Evolutionary conservation across 441 rosid species (phyloP), one percentile per base, ranked within the genome.

Genomic region (Francoa sonchifolia): DNA sequence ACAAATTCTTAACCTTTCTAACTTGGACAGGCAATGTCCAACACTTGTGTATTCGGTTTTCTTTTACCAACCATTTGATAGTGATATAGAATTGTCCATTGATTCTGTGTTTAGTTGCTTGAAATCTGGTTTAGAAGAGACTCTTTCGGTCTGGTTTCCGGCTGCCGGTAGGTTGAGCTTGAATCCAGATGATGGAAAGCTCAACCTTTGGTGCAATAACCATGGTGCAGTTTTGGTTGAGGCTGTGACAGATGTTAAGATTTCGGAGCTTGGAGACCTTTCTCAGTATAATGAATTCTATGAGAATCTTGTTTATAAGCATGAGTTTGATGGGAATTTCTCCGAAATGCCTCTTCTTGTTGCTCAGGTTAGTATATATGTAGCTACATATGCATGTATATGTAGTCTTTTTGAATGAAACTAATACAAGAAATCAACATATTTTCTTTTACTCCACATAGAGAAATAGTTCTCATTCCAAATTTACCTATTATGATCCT

Each of bases 1-100:
- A 36, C 59, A 50, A 57, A 35, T 59, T 35, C 66, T 80, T 30
- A 59, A 23, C 25, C 71, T 74, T 13, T 77, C 90, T 22, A 69
- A 68, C 54, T 66, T 77, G 56, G 92, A 81, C 66, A 60, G 79
- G 55, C 83, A 81, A 46, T 77, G 84, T 58, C 79, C 93, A 6
- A 19, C 42, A 34, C 77, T 72, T 35, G 67, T 75, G 87, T 69
- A 71, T 62, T 42, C 69, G 33, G 79, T 77, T 35, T 74, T 81
- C 65, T 73, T 77, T 55, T 75, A 75, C 69, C 67, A 63, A 29
- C 57, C 64, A 8, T 31, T 65, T 54, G 44, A 5, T 31, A 32
- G 8, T 47, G 11, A 19, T 27, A 50, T 46, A 16, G 61, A 67
- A 38, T 37, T 54, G 27, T 44, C 72, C 0, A 40, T 59, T 18